A percentile compares a stretch with the other conserved stretches of the same genome.
These are phyloP conservation scores for Diplotaxis tenuifolia DNA, from an alignment of 345 rosid genomes.

Conservation along the genomic window DNA sequence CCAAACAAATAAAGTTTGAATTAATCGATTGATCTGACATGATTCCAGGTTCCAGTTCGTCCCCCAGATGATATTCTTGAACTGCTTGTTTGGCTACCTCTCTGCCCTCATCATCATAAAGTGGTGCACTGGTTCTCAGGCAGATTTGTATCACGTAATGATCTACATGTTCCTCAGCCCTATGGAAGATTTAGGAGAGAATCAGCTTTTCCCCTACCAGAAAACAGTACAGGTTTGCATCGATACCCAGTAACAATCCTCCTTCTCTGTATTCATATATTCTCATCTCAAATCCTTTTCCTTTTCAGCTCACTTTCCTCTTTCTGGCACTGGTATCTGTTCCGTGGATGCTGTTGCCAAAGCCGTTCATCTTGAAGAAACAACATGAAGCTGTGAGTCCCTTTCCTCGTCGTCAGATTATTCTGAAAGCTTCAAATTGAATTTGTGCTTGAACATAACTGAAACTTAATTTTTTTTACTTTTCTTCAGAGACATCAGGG, in stretches of 20 bases:
- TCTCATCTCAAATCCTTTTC: slow-evolving; percentile 1
- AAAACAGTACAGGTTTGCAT: slow-evolving; percentile 65
- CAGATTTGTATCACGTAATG: slow-evolving; percentile 87
- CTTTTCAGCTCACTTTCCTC: slow-evolving; percentile 65
- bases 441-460: background rate
- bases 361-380: slow-evolving; percentile 87
- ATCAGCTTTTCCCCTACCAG: slow-evolving; percentile 80
- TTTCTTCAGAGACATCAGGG: slow-evolving; percentile 84
- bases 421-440: background rate
- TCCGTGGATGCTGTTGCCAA: slow-evolving; percentile 96
- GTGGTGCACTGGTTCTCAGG: slow-evolving; percentile 92
- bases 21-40: slow-evolving; percentile 4
- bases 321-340: slow-evolving; percentile 84
- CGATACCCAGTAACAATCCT: background rate
- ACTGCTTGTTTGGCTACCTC: slow-evolving; percentile 89
- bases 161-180: slow-evolving; percentile 99
- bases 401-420: slow-evolving; percentile 2
- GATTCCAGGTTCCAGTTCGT: slow-evolving; percentile 86
- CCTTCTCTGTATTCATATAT: background rate
- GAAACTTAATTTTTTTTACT: background rate
- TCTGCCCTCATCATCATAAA: slow-evolving; percentile 78
- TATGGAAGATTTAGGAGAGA: slow-evolving; percentile 85
- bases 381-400: slow-evolving; percentile 69
- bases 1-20: slow-evolving; percentile 9
- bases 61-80: slow-evolving; percentile 91